Evolutionary conservation across 208 protist species (phyloP).

Genomic region (Wallacemonas sp.): DNA sequence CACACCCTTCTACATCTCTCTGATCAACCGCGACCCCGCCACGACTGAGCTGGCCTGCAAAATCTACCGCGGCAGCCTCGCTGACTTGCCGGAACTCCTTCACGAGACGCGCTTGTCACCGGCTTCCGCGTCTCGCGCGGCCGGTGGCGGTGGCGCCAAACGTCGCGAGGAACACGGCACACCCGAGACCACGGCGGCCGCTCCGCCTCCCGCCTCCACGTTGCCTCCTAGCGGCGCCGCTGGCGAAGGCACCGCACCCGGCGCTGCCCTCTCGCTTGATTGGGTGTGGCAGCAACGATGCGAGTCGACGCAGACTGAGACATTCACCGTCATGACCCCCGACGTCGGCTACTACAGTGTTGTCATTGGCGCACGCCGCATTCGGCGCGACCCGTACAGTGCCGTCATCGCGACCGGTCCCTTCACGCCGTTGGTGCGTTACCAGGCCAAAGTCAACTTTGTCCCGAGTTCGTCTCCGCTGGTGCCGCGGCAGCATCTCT

Average conservation of each 20-base stretch:
- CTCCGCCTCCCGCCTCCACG: too few species aligned
- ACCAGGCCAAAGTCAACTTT: constrained; percentile 79
- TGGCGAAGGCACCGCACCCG: neutral
- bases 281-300: constrained; percentile 86
- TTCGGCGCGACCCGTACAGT: constrained; percentile 71
- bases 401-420: constrained; percentile 20
- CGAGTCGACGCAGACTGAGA: constrained; percentile 49
- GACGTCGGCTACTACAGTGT: constrained; percentile 68
- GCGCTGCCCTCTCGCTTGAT: constrained; percentile 36
- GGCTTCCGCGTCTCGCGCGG: neutral
- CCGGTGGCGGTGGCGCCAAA: neutral
- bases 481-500: constrained; percentile 73
- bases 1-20: constrained; percentile 68
- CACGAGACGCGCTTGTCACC: neutral
- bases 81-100: constrained; percentile 48
- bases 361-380: constrained; percentile 64
- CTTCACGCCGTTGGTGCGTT: constrained; percentile 65
- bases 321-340: constrained; percentile 81
- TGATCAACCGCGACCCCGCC: constrained; percentile 51
- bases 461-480: constrained; percentile 43
- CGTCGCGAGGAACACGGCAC: too few species aligned
- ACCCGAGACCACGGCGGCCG: too few species aligned
- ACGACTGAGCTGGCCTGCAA: constrained; percentile 72
- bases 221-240: too few species aligned
- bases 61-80: constrained; percentile 61